Percentiles rank a stretch among this genome's conserved stretches.
Evolutionary conservation across 2,329 filamentous ascomycete species (phyloP).

Genomic region (Neophaeococcomyces mojaviensis): DNA sequence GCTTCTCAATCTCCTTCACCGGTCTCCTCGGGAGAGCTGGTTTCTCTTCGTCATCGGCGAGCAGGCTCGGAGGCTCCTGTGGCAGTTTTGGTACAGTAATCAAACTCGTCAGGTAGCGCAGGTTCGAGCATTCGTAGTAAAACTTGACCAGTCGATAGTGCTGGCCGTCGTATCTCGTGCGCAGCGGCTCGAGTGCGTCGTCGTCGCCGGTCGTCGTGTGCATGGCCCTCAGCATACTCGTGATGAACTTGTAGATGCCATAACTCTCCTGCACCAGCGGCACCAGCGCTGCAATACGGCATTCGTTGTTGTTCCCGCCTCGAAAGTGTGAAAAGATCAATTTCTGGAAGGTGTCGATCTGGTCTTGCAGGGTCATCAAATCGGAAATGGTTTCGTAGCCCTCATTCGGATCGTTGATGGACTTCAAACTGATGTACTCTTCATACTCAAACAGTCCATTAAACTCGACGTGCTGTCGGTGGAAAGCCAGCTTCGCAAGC

Average conservation of each 20-base stretch:
- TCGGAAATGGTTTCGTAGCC: slow-evolving; percentile 94
- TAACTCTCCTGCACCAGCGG: slow-evolving; percentile 96
- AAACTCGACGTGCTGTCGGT: slow-evolving; percentile 93
- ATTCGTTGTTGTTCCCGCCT: slow-evolving; percentile 87
- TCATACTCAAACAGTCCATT: slow-evolving; percentile 98
- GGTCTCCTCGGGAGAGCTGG: slow-evolving; percentile 76
- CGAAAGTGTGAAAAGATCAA: slow-evolving; percentile 96
- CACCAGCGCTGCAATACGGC: slow-evolving; percentile 86
- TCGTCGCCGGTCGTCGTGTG: slow-evolving; percentile 92
- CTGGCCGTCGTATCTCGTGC: slow-evolving; percentile 85
- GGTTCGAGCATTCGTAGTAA: slow-evolving; percentile 98
- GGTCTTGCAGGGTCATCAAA: slow-evolving; percentile 92
- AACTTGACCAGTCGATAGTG: slow-evolving; percentile 95
- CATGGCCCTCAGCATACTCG: slow-evolving; percentile 98
- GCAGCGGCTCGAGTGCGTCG: slow-evolving; percentile 80
- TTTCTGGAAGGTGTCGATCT: slow-evolving; percentile 98
- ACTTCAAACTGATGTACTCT: slow-evolving; percentile 96
- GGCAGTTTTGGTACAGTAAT: slow-evolving; percentile 95
- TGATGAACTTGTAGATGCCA: slow-evolving; percentile 99
- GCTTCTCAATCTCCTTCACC: slow-evolving; percentile 58
- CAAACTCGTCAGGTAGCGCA: slow-evolving; percentile 89
- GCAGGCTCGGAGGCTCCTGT: slow-evolving; percentile 82
- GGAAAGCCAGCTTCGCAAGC: slow-evolving; percentile 90
- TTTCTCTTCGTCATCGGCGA: slow-evolving; percentile 75
- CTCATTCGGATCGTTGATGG: slow-evolving; percentile 97